Percentiles rank a stretch among this genome's conserved stretches.
Evolutionary conservation across 371 early-diverging fungal genomes (phyloP).

Genomic region (Actinomortierella ambigua): DNA sequence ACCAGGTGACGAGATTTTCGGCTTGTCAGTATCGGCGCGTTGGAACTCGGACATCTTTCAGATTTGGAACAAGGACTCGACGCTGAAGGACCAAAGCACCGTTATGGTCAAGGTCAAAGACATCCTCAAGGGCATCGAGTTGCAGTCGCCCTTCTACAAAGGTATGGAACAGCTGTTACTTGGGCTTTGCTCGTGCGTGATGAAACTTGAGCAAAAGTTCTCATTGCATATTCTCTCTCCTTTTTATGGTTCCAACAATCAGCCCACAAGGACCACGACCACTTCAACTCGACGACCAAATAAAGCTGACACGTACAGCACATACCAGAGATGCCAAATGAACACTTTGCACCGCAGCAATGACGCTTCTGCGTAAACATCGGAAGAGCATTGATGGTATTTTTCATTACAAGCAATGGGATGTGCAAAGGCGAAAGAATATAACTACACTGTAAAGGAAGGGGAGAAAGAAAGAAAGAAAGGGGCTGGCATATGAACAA

Average conservation of each 20-base stretch:
- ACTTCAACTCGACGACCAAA: conserved; percentile 17
- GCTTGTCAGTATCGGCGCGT: conserved; percentile 63
- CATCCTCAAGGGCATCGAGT: conserved; percentile 51
- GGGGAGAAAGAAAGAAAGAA: too few species aligned
- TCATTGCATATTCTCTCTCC: background rate
- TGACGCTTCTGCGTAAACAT: too few species aligned
- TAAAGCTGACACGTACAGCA: too few species aligned
- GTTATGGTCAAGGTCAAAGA: conserved; percentile 52
- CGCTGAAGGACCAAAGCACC: conserved; percentile 42
- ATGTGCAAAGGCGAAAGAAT: too few species aligned
- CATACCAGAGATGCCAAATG: too few species aligned
- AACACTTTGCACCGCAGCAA: too few species aligned
- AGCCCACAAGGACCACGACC: conserved; percentile 47
- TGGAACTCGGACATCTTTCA: conserved; percentile 65
- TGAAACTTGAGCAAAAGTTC: background rate
- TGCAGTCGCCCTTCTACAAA: conserved; percentile 67
- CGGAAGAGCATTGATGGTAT: too few species aligned
- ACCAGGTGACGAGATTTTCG: conserved; percentile 61
- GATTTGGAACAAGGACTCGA: conserved; percentile 64
- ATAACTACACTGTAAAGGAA: too few species aligned
- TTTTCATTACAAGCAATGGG: too few species aligned
- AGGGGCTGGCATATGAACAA: too few species aligned
- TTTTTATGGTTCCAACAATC: background rate
- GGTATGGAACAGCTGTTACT: conserved; percentile 41
- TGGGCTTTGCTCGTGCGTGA: background rate